These are phyloP conservation scores for Puccinia coronata DNA, from an alignment of 1,284 basidiomycete species.

Conservation along the genomic window DNA sequence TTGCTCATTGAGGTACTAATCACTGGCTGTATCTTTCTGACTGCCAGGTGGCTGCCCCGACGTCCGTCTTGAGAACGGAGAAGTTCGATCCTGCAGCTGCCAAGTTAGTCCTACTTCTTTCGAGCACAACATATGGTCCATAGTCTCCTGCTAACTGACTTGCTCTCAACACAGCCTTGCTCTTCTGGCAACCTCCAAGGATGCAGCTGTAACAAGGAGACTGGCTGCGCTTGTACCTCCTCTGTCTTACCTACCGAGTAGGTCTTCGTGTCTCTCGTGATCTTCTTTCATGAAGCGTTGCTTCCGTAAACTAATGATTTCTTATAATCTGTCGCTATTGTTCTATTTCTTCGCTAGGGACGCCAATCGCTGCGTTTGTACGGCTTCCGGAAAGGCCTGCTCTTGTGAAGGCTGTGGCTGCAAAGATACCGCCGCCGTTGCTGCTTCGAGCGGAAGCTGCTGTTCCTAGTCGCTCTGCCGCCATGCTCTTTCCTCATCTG, in stretches of 20 bases:
- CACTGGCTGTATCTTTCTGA: not conserved
- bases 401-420: conserved; percentile 11
- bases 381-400: conserved; percentile 2
- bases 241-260: not conserved
- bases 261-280: not conserved
- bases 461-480: not conserved
- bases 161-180: conserved; percentile 30
- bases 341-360: not conserved
- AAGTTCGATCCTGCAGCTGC: conserved; percentile 26
- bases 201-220: conserved; percentile 42
- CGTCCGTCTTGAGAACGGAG: conserved; percentile 28
- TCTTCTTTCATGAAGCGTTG: no score
- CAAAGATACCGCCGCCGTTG: not conserved
- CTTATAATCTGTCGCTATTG: not conserved
- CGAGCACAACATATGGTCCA: not conserved
- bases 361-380: conserved; percentile 10
- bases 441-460: not conserved
- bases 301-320: no score
- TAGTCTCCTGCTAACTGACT: not conserved
- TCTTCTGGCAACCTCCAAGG: conserved; percentile 27
- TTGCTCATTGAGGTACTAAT: not conserved
- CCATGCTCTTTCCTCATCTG: no score
- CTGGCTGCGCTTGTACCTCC: conserved; percentile 40
- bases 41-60: conserved; percentile 43
- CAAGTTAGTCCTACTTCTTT: not conserved